Conservation (phyloP, 257 asterid genomes). For the Dorcoceras hygrometricum region DNA sequence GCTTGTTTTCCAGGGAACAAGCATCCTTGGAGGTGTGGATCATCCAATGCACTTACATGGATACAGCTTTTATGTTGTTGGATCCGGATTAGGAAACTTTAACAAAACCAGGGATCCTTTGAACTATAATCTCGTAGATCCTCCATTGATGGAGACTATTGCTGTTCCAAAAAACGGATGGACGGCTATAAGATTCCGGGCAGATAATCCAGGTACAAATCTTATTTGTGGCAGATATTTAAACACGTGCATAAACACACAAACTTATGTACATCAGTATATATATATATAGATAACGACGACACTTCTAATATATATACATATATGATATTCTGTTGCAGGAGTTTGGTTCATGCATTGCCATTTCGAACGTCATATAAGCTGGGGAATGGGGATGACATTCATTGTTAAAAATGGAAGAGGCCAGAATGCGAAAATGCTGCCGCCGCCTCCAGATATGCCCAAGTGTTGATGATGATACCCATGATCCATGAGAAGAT, state of each 20-base stretch:
- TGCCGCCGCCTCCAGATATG: conserved; percentile 42
- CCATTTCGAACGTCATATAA: conserved; percentile 39
- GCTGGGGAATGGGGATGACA: conserved; percentile 43
- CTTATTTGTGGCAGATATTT: neutral
- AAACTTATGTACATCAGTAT: too few species aligned
- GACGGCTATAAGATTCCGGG: conserved; percentile 39
- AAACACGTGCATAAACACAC: neutral
- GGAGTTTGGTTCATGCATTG: conserved; percentile 44
- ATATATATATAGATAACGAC: too few species aligned
- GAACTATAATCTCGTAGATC: conserved; percentile 40
- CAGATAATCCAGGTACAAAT: conserved; percentile 44
- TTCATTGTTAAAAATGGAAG: conserved; percentile 34
- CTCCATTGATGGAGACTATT: conserved; percentile 35
- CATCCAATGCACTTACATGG: conserved; percentile 16
- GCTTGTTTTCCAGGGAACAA: conserved; percentile 10
- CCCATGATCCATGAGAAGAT: neutral
- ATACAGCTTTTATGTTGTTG: conserved; percentile 10
- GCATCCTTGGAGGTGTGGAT: neutral
- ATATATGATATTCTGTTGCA: neutral
- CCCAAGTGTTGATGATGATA: conserved; percentile 27
- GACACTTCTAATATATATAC: too few species aligned
- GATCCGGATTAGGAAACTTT: neutral
- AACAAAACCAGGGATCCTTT: neutral
- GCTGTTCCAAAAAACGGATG: conserved; percentile 35
- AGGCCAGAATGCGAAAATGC: conserved; percentile 20